Conservation (phyloP, 306 rosid genomes). For the Castanea mollissima region DNA sequence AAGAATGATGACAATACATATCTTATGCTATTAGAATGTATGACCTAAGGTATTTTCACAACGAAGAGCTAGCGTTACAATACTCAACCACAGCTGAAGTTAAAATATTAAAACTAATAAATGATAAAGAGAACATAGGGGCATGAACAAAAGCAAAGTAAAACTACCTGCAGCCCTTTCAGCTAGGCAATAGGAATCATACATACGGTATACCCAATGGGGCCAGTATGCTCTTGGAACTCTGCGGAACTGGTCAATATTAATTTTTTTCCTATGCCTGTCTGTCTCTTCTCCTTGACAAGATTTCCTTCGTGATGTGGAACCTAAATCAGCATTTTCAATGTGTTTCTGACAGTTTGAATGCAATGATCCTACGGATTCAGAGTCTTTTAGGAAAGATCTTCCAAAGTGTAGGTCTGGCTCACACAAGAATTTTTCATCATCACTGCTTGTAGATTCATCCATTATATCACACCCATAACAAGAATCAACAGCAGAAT, state of each 20-base stretch:
- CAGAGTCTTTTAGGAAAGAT: slow-evolving; percentile 39
- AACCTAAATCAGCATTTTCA: slow-evolving; percentile 40
- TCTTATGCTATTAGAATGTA: neutral
- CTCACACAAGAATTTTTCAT: slow-evolving; percentile 35
- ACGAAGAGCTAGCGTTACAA: neutral
- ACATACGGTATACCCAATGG: slow-evolving; percentile 84
- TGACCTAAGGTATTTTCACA: neutral
- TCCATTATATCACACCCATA: slow-evolving; percentile 40
- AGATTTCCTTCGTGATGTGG: slow-evolving; percentile 42
- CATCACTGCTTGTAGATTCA: slow-evolving; percentile 54
- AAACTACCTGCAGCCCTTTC: slow-evolving; percentile 78
- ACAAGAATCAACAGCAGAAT: slow-evolving; percentile 43
- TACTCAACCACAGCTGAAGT: neutral
- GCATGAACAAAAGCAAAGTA: slow-evolving; percentile 23
- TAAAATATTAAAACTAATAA: neutral
- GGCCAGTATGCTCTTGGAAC: slow-evolving; percentile 80
- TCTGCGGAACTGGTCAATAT: slow-evolving; percentile 36
- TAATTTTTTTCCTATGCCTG: slow-evolving; percentile 28
- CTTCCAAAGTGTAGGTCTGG: slow-evolving; percentile 44
- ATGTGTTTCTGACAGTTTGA: slow-evolving; percentile 38
- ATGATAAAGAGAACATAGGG: neutral
- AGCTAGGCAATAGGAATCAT: slow-evolving; percentile 85
- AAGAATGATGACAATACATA: neutral
- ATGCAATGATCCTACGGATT: slow-evolving; percentile 34
- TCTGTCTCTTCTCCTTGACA: slow-evolving; percentile 33